Evolutionary conservation across 2,329 filamentous ascomycete genomes (phyloP).

Genomic region (Sarocladium oryzae): DNA sequence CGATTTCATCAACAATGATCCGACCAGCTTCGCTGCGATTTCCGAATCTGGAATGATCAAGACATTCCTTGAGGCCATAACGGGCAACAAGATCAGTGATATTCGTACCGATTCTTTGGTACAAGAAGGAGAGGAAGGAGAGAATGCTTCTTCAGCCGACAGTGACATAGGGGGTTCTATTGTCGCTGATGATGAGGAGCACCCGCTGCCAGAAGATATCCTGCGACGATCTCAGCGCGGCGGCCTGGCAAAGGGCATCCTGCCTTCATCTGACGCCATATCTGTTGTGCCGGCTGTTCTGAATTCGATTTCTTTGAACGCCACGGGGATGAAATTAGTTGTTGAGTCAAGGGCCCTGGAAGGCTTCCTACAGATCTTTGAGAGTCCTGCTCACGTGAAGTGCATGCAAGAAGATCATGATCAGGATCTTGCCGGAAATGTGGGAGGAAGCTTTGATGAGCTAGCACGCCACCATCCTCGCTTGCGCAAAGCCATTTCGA

Average conservation of each 20-base stretch:
- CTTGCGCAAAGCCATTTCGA: slow-evolving; percentile 72
- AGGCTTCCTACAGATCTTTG: slow-evolving; percentile 92
- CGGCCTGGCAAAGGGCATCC: slow-evolving; percentile 61
- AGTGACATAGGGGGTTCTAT: slow-evolving; percentile 17
- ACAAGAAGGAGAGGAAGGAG: slow-evolving; percentile 21
- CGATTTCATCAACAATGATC: slow-evolving; percentile 97
- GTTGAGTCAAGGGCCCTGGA: slow-evolving; percentile 75
- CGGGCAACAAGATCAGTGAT: slow-evolving; percentile 31
- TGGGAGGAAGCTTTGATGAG: slow-evolving; percentile 88
- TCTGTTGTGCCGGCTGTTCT: slow-evolving; percentile 80
- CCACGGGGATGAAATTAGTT: slow-evolving; percentile 80
- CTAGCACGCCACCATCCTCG: slow-evolving; percentile 87
- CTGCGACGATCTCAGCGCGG: slow-evolving; percentile 38
- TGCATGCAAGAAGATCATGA: slow-evolving; percentile 68
- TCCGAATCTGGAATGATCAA: slow-evolving; percentile 88
- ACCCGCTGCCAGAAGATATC: slow-evolving; percentile 46
- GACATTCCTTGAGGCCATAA: slow-evolving; percentile 78
- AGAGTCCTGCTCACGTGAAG: slow-evolving; percentile 82
- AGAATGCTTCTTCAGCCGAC: slow-evolving; percentile 29
- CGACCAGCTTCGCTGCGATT: slow-evolving; percentile 93
- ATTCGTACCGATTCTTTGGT: slow-evolving; percentile 20
- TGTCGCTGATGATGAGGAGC: slow-evolving; percentile 34
- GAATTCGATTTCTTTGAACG: slow-evolving; percentile 89
- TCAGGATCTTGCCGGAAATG: slow-evolving; percentile 53
- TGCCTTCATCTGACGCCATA: slow-evolving; percentile 86